Percentiles rank a stretch among this genome's conserved stretches.
Evolutionary conservation across 2,329 filamentous ascomycete genomes (phyloP).

Genomic region (Phyllosticta citribraziliensis): DNA sequence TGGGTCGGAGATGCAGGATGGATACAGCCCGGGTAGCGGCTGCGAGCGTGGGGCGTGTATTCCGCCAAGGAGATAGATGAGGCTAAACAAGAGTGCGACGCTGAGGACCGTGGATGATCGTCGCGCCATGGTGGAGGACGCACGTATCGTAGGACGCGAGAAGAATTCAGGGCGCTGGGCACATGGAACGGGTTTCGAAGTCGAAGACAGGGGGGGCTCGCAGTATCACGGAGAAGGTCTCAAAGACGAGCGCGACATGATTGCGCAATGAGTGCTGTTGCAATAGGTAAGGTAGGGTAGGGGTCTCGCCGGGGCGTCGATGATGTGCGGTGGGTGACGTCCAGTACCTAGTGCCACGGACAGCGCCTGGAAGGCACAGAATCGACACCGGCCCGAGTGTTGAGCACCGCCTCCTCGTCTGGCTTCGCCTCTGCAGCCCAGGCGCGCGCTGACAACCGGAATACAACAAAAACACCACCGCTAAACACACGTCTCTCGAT

Average conservation of each 20-base stretch:
- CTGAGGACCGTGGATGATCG: slow-evolving; percentile 1
- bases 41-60: background rate
- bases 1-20: slow-evolving; percentile 3
- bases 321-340: background rate
- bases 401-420: too few relatives aligned
- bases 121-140: slow-evolving; percentile 6
- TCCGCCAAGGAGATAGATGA: slow-evolving; percentile 4
- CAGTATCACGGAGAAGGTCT: background rate
- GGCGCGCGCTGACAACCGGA: too few relatives aligned
- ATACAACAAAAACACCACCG: too few relatives aligned
- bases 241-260: background rate
- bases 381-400: too few relatives aligned
- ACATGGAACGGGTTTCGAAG: background rate
- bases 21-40: background rate
- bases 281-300: background rate
- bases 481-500: too few relatives aligned
- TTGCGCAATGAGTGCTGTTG: background rate
- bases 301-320: background rate
- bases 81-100: background rate
- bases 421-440: too few relatives aligned
- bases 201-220: background rate
- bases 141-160: background rate
- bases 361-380: background rate
- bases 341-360: too few relatives aligned
- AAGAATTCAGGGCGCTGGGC: background rate